phyloP scores from a whole-genome alignment of 2,329 filamentous ascomycete species.

The Cephalotrichum gorgonifer region DNA sequence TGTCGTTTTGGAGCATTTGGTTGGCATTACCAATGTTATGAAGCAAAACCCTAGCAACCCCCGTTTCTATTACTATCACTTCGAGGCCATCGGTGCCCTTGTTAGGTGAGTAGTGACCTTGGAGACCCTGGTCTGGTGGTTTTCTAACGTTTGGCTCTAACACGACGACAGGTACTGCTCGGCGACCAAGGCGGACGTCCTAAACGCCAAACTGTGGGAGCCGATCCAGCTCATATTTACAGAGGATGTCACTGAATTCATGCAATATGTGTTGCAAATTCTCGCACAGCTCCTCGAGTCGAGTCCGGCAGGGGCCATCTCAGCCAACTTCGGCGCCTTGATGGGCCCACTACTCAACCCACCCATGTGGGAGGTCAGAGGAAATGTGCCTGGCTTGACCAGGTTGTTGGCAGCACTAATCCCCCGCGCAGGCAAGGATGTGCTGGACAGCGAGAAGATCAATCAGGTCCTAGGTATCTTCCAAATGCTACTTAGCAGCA shows the following conservation, averaged over 20 bases:
- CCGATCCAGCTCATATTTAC: constrained; percentile 73
- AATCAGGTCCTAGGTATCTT: constrained; percentile 91
- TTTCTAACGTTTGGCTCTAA: too few species aligned
- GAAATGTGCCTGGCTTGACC: constrained; percentile 85
- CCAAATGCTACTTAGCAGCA: constrained; percentile 74
- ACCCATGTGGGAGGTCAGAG: constrained; percentile 81
- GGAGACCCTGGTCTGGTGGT: too few species aligned
- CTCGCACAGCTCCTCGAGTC: constrained; percentile 84
- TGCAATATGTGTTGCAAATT: constrained; percentile 93
- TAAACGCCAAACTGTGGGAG: constrained; percentile 73
- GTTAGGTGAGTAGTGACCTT: constrained; percentile 44
- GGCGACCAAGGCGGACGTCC: constrained; percentile 53
- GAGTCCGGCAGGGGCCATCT: constrained; percentile 68
- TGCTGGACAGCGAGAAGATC: constrained; percentile 70
- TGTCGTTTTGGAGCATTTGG: constrained; percentile 69
- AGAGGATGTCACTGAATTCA: constrained; percentile 84
- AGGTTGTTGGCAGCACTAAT: constrained; percentile 78
- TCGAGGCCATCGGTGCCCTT: constrained; percentile 85
- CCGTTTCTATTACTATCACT: constrained; percentile 96
- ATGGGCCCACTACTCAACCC: constrained; percentile 70
- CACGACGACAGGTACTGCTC: constrained; percentile 54
- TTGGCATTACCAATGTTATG: constrained; percentile 85
- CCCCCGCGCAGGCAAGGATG: constrained; percentile 60
- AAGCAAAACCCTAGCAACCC: constrained; percentile 94
- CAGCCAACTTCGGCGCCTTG: constrained; percentile 70